Evolutionary conservation across 2,329 filamentous ascomycete species (phyloP).

Genomic region (Cladosporium halotolerans): DNA sequence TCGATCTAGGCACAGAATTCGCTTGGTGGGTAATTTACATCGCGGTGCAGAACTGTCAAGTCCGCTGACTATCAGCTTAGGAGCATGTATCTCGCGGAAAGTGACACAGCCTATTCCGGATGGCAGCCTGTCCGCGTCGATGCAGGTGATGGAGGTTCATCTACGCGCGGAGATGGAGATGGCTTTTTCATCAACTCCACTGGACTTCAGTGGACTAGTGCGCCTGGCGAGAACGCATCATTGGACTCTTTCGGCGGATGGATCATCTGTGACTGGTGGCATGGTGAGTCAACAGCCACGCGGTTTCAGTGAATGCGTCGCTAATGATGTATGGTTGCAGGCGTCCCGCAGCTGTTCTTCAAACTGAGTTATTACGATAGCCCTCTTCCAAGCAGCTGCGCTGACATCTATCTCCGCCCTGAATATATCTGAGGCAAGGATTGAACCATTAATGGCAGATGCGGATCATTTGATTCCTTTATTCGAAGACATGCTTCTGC

Average conservation of each 20-base stretch:
- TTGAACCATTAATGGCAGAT: background rate
- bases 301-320: background rate
- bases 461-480: background rate
- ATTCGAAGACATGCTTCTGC: too few relatives aligned
- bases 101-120: constrained; percentile 23
- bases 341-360: constrained; percentile 30
- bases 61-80: background rate
- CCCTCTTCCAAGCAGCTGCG: constrained; percentile 25
- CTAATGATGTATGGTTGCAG: background rate
- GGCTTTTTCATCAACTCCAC: constrained; percentile 29
- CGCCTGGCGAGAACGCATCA: constrained; percentile 6
- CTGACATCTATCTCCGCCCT: constrained; percentile 25
- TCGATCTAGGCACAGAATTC: constrained; percentile 27
- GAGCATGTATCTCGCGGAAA: constrained; percentile 12
- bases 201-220: constrained; percentile 28
- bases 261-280: constrained; percentile 16
- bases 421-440: constrained; percentile 19
- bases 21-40: constrained; percentile 18
- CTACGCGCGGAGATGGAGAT: background rate
- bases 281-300: background rate
- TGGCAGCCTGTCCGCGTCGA: constrained; percentile 30
- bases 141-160: constrained; percentile 17
- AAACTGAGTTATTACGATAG: constrained; percentile 20
- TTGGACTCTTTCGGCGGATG: constrained; percentile 25
- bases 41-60: too few relatives aligned